Evolutionary conservation across 148 eudicot species (phyloP).

Genomic region (Amaranthus cruentus): DNA sequence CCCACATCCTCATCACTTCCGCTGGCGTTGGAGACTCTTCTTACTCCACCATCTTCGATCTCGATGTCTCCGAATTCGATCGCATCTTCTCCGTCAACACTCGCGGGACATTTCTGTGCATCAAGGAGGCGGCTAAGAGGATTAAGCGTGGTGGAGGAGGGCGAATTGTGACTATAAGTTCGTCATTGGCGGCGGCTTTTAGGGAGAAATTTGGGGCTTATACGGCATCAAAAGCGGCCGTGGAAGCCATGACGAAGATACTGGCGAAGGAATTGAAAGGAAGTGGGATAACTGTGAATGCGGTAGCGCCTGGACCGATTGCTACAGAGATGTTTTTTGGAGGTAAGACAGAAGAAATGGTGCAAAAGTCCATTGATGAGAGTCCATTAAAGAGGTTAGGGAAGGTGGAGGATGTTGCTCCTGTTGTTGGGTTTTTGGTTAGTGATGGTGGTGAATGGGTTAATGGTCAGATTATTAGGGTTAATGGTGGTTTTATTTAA

Average conservation of each 20-base stretch:
- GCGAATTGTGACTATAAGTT: constrained; percentile 31
- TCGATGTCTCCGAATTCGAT: constrained; percentile 27
- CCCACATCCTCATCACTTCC: constrained; percentile 35
- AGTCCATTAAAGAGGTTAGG: constrained; percentile 32
- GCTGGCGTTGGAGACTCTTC: constrained; percentile 33
- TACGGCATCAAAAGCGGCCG: constrained; percentile 43
- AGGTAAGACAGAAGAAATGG: constrained; percentile 29
- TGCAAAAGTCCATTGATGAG: constrained; percentile 16
- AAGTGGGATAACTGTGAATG: constrained; percentile 35
- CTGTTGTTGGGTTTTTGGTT: constrained; percentile 36
- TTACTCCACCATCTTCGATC: constrained; percentile 19
- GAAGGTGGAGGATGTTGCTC: constrained; percentile 33
- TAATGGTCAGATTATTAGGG: constrained; percentile 39
- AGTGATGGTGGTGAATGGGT: constrained; percentile 35
- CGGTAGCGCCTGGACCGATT: constrained; percentile 39
- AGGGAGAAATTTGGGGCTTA: constrained; percentile 30
- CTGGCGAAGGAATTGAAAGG: constrained; percentile 48
- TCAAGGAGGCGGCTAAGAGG: constrained; percentile 36
- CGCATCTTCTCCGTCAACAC: constrained; percentile 30
- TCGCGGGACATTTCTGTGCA: constrained; percentile 32
- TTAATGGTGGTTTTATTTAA: constrained; percentile 39
- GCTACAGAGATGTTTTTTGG: constrained; percentile 40
- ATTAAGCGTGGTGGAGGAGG: constrained; percentile 40
- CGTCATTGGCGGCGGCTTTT: constrained; percentile 20
- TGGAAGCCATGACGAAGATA: constrained; percentile 42